Evolutionary conservation across 1,284 basidiomycete genomes (phyloP).

Genomic region (Boletus coffeatus): DNA sequence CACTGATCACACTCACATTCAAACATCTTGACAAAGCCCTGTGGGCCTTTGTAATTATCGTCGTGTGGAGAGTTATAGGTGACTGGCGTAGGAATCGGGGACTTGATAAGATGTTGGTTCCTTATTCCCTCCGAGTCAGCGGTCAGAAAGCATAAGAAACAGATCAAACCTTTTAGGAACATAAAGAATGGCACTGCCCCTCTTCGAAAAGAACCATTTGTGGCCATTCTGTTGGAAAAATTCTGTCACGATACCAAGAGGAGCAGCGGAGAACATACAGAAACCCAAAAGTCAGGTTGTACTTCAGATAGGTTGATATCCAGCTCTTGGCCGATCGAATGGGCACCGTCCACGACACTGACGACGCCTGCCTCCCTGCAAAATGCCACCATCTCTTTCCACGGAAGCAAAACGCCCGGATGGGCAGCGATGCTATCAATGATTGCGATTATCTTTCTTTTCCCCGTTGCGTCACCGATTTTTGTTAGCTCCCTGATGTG

Average conservation of each 20-base stretch:
- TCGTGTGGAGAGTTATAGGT: slow-evolving; percentile 46
- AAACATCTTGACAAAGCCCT: slow-evolving; percentile 54
- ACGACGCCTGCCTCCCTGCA: slow-evolving; percentile 64
- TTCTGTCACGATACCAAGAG: neutral
- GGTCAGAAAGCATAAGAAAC: neutral
- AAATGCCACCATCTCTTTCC: slow-evolving; percentile 72
- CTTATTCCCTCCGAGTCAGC: no score
- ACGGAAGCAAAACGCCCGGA: slow-evolving; percentile 70
- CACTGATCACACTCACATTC: slow-evolving; percentile 51
- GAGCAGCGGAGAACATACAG: slow-evolving; percentile 40
- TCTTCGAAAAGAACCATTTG: slow-evolving; percentile 79
- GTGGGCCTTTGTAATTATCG: slow-evolving; percentile 25
- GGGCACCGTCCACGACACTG: slow-evolving; percentile 80
- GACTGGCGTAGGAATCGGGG: slow-evolving; percentile 60
- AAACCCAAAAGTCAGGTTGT: slow-evolving; percentile 77
- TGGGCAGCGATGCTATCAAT: slow-evolving; percentile 72
- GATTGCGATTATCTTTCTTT: slow-evolving; percentile 58
- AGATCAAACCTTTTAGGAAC: slow-evolving; percentile 61
- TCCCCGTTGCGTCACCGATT: slow-evolving; percentile 22
- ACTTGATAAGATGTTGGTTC: no score
- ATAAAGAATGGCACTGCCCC: slow-evolving; percentile 71
- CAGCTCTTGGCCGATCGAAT: slow-evolving; percentile 69
- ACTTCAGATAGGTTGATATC: slow-evolving; percentile 54
- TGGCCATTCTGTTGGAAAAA: slow-evolving; percentile 57
- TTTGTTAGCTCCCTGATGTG: slow-evolving; percentile 30